Base-by-base conservation (phyloP, 2,329 filamentous ascomycete genomes). In the Thielaviopsis populi region DNA sequence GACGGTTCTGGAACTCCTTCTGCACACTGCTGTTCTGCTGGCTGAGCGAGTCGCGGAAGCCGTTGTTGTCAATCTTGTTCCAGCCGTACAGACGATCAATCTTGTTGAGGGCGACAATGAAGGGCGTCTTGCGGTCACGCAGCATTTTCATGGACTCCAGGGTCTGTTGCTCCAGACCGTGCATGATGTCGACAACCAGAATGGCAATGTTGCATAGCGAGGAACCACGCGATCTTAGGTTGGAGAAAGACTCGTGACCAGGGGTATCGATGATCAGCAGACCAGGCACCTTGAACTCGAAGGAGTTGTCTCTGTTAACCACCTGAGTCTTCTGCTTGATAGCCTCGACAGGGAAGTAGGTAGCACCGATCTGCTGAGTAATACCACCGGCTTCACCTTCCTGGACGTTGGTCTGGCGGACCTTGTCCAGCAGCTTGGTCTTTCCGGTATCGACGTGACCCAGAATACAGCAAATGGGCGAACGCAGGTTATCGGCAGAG, bases 381-480 rank as follows among this genome's bases (percentile, higher is more conserved):
- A 99, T 99, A 85, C 94, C 94, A 80, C 94, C 95, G 48, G 94
- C 95, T 83, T 99, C 94, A 71, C 94, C 94, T 77, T 97, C 94
- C 73, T 99, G 95, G 42, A 99, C 94, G 73, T 99, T 97, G 65
- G 94, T 97, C 75, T 96, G 91, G 71, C 94, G 88, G 72, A 99
- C 89, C 79, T 99, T 99, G 80, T 99, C 94, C 65, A 99, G 82
- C 68, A 99, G 80, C 79, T 97, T 99, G n/a, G 94, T 99, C 80
- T 99, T 99, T 74, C 94, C 94, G 56, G 95, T 99, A 85, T 99
- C 94, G 83, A 99, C 94, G 83, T 99, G 94, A 71, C 94, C 94
- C 68, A 99, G 84, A 82, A 99, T 99, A 87, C 92, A 97, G 81
- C 94, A 97, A 76, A 99, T 99, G 62, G 94, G 94, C 48, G 94